phyloP scores from a whole-genome alignment of 345 rosid species.

The Eucalyptus cloeziana region DNA sequence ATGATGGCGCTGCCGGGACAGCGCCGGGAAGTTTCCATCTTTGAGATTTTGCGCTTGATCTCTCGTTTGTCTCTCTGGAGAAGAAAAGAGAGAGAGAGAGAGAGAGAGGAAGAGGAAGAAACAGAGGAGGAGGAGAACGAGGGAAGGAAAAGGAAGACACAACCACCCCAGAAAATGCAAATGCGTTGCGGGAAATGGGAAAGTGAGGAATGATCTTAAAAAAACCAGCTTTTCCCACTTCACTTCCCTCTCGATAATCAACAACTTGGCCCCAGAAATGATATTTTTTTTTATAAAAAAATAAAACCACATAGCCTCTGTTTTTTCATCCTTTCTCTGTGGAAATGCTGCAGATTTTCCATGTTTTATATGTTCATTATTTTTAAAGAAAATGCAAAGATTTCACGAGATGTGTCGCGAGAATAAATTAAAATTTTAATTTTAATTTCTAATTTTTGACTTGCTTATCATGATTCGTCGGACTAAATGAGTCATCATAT shows the following conservation, averaged over 20 bases:
- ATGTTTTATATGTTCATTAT: not conserved
- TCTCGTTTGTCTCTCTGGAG: no score
- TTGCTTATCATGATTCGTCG: not conserved
- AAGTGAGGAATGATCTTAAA: not conserved
- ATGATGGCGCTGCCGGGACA: not conserved
- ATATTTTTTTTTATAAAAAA: no score
- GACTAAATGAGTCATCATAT: not conserved
- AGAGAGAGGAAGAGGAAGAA: not conserved
- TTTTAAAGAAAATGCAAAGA: not conserved
- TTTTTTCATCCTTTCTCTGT: not conserved
- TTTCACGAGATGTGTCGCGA: accelerated
- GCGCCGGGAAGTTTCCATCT: not conserved
- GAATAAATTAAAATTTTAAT: not conserved
- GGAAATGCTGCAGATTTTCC: not conserved
- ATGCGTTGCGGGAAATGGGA: not conserved
- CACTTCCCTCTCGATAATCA: not conserved
- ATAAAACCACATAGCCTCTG: not conserved
- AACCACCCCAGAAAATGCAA: not conserved
- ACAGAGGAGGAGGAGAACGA: not conserved
- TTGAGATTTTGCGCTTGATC: not conserved
- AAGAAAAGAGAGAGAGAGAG: not conserved
- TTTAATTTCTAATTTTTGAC: not conserved
- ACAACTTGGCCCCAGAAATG: not conserved
- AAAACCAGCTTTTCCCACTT: not conserved
- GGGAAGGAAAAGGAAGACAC: not conserved